Evolutionary conservation across 768 basidiomycete genomes (phyloP).

Genomic region (Tephrocybe rancida): DNA sequence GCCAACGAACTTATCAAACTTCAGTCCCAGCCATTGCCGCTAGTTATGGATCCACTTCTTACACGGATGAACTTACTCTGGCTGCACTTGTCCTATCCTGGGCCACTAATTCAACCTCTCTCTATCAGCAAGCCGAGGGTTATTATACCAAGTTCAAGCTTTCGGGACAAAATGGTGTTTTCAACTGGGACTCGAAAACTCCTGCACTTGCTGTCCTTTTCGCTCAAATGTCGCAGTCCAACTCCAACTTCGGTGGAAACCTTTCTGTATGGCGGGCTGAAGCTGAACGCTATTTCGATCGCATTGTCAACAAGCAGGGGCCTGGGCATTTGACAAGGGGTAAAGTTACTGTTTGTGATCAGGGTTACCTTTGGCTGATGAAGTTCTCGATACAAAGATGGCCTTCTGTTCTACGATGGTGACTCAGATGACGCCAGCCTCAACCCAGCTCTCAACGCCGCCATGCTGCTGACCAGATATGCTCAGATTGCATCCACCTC

Average conservation of each 20-base stretch:
- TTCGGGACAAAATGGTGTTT: slow-evolving; percentile 52
- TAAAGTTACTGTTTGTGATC: slow-evolving; percentile 28
- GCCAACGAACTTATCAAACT: slow-evolving; percentile 64
- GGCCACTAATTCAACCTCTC: slow-evolving; percentile 61
- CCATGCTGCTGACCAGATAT: slow-evolving; percentile 82
- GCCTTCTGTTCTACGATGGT: slow-evolving; percentile 79
- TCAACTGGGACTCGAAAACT: slow-evolving; percentile 90
- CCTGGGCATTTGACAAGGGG: slow-evolving; percentile 63
- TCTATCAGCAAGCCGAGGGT: slow-evolving; percentile 64
- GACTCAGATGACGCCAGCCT: slow-evolving; percentile 81
- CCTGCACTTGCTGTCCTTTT: slow-evolving; percentile 78
- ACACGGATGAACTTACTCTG: slow-evolving; percentile 72
- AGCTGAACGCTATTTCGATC: slow-evolving; percentile 79
- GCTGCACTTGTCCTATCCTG: slow-evolving; percentile 78
- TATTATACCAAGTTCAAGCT: slow-evolving; percentile 64
- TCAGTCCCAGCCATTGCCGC: slow-evolving; percentile 65
- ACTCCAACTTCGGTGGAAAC: slow-evolving; percentile 56
- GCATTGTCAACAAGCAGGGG: slow-evolving; percentile 59
- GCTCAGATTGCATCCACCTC: slow-evolving; percentile 69
- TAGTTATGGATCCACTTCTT: slow-evolving; percentile 74
- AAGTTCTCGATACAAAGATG: slow-evolving; percentile 46
- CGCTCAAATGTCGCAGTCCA: slow-evolving; percentile 67
- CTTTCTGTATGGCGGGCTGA: slow-evolving; percentile 66
- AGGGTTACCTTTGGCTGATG: neutral
- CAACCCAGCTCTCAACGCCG: slow-evolving; percentile 86